Percentiles rank a stretch among this genome's conserved stretches.
These are phyloP conservation scores for Funneliformis mosseae DNA, from an alignment of 192 early-diverging fungal genomes.

Conservation along the genomic window DNA sequence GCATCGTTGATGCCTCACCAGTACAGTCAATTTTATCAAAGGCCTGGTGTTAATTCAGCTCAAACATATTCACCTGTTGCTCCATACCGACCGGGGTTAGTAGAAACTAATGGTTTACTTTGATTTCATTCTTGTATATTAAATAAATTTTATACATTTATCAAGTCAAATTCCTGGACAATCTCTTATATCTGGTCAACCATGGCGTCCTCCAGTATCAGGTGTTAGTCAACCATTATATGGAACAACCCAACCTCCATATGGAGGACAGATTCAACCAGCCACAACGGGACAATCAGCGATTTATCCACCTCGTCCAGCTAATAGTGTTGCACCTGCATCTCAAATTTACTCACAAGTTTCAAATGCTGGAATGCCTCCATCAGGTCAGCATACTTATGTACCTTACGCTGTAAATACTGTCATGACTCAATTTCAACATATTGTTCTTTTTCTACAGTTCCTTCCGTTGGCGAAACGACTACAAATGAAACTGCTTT, in stretches of 20 bases:
- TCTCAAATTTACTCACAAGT: slow-evolving; percentile 47
- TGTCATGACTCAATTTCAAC: slow-evolving; percentile 33
- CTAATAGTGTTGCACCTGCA: slow-evolving; percentile 33
- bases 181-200: slow-evolving; percentile 19
- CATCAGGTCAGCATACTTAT: slow-evolving; percentile 40
- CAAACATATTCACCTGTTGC: background rate
- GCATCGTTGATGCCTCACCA: slow-evolving; percentile 54
- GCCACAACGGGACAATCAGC: slow-evolving; percentile 10
- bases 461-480: slow-evolving; percentile 22
- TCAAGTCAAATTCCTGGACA: slow-evolving; percentile 6
- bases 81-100: slow-evolving; percentile 24
- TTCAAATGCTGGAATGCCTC: slow-evolving; percentile 37
- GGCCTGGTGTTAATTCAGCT: background rate
- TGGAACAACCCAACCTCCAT: slow-evolving; percentile 16
- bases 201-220: slow-evolving; percentile 32
- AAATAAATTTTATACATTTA: background rate
- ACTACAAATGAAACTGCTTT: background rate
- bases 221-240: background rate
- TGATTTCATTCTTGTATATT: background rate
- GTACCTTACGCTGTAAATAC: slow-evolving; percentile 37
- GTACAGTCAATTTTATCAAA: slow-evolving; percentile 59
- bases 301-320: slow-evolving; percentile 35
- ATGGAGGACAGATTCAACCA: slow-evolving; percentile 24
- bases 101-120: background rate
- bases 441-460: slow-evolving; percentile 36